Conservation (phyloP, 208 protist genomes). For the Leishmania tropica region DNA sequence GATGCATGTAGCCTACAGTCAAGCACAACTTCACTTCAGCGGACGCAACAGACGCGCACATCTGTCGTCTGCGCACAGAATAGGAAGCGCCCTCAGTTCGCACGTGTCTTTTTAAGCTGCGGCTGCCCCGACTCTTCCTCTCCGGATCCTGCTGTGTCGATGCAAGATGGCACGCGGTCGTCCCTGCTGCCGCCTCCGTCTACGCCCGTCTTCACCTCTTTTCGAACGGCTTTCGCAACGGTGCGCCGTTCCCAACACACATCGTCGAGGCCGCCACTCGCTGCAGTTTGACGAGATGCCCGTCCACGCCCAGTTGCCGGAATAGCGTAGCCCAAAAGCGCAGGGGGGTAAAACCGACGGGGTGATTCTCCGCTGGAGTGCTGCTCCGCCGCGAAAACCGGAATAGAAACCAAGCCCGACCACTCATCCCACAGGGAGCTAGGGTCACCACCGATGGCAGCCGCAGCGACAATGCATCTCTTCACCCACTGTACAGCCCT, state of each 20-base stretch:
- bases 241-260: slow-evolving; percentile 21
- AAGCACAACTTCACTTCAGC: background rate
- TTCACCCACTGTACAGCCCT: slow-evolving; percentile 10
- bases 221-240: background rate
- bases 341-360: background rate
- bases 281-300: background rate
- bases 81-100: background rate
- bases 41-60: background rate
- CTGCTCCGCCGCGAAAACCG: background rate
- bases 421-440: slow-evolving; percentile 15
- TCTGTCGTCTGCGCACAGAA: too few species aligned
- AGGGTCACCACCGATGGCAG: background rate
- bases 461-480: background rate
- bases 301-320: background rate
- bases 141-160: background rate
- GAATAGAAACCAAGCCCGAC: background rate
- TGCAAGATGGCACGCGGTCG: background rate
- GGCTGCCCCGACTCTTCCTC: background rate
- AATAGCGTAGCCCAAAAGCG: slow-evolving; percentile 13
- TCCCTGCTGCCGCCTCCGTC: too few species aligned
- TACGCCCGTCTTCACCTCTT: background rate
- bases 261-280: slow-evolving; percentile 16
- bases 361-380: background rate
- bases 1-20: background rate
- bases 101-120: background rate